These are phyloP conservation scores for Talaromyces sp. DNA, from an alignment of 2,329 filamentous ascomycete species.

Conservation along the genomic window DNA sequence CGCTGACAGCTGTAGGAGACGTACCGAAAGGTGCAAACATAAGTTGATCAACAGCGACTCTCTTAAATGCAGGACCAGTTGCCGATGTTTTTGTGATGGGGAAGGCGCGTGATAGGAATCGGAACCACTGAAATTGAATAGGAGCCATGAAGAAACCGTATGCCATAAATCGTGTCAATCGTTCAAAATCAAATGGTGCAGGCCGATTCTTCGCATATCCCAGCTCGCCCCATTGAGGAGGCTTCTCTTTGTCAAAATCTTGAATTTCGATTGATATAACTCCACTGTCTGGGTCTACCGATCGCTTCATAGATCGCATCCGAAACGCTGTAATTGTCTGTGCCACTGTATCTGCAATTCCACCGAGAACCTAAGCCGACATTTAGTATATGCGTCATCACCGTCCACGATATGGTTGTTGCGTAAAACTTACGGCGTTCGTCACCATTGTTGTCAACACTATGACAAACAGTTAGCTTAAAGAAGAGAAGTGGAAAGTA, in stretches of 20 bases:
- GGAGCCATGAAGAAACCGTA: constrained; percentile 97
- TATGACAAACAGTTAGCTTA: constrained; percentile 30
- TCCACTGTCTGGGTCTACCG: constrained; percentile 57
- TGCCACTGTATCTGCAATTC: constrained; percentile 92
- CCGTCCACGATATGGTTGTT: not conserved
- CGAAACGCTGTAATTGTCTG: constrained; percentile 81
- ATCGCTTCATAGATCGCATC: constrained; percentile 60
- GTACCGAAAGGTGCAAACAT: constrained; percentile 84
- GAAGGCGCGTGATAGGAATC: constrained; percentile 75
- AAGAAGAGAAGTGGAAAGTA: not conserved
- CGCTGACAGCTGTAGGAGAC: constrained; percentile 21
- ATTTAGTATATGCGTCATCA: constrained; percentile 4
- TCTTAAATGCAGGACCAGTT: constrained; percentile 76
- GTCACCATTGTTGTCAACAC: constrained; percentile 99
- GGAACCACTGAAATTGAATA: constrained; percentile 93
- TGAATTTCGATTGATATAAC: constrained; percentile 81
- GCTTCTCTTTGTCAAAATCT: constrained; percentile 78
- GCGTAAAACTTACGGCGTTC: constrained; percentile 66
- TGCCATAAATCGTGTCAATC: constrained; percentile 90
- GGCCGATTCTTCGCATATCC: constrained; percentile 63
- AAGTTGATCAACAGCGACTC: constrained; percentile 88
- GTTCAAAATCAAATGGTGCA: constrained; percentile 91
- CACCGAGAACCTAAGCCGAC: constrained; percentile 66
- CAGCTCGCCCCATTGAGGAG: constrained; percentile 62
- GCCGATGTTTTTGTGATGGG: constrained; percentile 76